Base-by-base conservation (phyloP, 345 rosid genomes). In the Salix exigua region DNA sequence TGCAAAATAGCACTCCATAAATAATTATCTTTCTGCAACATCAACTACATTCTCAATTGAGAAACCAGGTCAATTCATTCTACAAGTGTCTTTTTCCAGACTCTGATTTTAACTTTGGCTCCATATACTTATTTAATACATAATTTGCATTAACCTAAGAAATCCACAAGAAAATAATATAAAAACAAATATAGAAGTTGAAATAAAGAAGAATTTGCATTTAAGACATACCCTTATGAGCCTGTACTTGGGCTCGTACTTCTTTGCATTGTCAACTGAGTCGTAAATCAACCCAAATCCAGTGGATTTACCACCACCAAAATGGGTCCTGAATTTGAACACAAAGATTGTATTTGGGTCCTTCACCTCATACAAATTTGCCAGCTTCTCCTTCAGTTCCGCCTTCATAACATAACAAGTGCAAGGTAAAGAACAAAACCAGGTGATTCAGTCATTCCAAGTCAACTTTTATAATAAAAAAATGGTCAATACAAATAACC, bases 231-330 rank as follows among this genome's bases (percentile, higher is more conserved):
- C 99, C 99, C 98, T 91, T 87, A 96, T 91, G 19, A 96, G 95
- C 77, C 99, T 87, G 89, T 94, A 94, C 75, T 96, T 96, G 62
- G 99, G 99, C 79, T 96, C 98, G 13, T 81, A 96, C 78, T 94
- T 96, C 92, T 96, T 96, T 0, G 99, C 99, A 69, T 80, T 91
- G 73, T 94, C 98, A 25, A 94, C 95, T 13, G 88, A 72, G 61
- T 96, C 99, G 40, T 96, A 96, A 44, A 96, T 96, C 88, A 96
- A 84, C 46, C 99, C 99, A 77, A 96, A 96, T 0, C 99, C 99
- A 1, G 98, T 92, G 16, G 99, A 96, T 81, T 96, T 96, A 30
- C 99, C 99, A 75, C 99, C 99, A 74, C 99, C 99, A 83, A 96
- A 96, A 69, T 91, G 94, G 38, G 99, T 96, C 78, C 97, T 85